Conservation (phyloP, 2,329 filamentous ascomycete species). For the Fusarium tanahbumbuense region DNA sequence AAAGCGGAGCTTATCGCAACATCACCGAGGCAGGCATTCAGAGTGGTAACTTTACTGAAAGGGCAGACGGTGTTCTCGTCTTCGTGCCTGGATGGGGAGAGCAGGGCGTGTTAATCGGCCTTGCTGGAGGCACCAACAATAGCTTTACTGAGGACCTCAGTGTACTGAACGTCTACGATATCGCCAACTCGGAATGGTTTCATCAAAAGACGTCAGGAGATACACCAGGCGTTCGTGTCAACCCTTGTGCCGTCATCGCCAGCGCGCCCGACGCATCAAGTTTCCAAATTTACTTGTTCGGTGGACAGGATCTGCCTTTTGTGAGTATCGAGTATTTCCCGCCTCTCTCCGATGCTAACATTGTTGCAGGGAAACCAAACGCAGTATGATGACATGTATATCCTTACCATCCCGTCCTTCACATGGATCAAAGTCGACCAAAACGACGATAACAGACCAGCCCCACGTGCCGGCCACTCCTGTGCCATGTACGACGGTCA, state of each 20-base stretch:
- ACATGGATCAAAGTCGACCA: conserved; percentile 70
- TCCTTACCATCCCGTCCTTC: conserved; percentile 71
- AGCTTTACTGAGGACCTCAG: conserved; percentile 70
- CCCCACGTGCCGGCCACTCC: conserved; percentile 58
- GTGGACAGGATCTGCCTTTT: conserved; percentile 78
- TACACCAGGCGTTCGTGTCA: conserved; percentile 63
- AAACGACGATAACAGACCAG: conserved; percentile 65
- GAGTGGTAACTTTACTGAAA: conserved; percentile 73
- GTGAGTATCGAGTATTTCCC: conserved; percentile 50
- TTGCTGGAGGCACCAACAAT: conserved; percentile 77
- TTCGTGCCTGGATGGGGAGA: conserved; percentile 81
- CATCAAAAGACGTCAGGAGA: conserved; percentile 66
- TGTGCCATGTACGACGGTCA: conserved; percentile 70
- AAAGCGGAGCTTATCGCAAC: conserved; percentile 75
- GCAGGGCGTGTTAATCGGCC: conserved; percentile 75
- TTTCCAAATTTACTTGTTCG: conserved; percentile 83
- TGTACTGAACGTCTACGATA: conserved; percentile 75
- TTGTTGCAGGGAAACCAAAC: conserved; percentile 56
- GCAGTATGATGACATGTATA: conserved; percentile 74
- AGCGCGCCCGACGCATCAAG: conserved; percentile 77
- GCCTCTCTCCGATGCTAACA: conserved; percentile 14
- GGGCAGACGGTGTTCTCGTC: conserved; percentile 78
- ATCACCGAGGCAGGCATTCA: conserved; percentile 79
- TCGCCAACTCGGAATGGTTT: conserved; percentile 70
- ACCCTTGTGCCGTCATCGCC: conserved; percentile 71